Percentiles rank a stretch among this genome's conserved stretches.
phyloP scores from a whole-genome alignment of 495 filamentous ascomycete genomes.

The Penicillium turbatum region DNA sequence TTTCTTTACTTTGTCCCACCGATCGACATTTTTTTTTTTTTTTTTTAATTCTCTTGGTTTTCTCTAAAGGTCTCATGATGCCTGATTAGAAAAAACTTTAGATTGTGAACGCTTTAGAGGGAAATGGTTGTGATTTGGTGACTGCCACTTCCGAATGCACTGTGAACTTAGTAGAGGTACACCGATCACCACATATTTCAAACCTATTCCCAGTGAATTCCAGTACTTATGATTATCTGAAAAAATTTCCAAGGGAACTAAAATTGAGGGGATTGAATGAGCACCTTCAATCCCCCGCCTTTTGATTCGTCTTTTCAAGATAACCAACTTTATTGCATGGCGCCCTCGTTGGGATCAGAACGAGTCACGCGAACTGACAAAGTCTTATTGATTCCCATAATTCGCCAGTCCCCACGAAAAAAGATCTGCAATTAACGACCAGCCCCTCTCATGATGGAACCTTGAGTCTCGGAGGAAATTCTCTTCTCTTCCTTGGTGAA shows the following conservation, averaged over 20 bases:
- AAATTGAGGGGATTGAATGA: neutral
- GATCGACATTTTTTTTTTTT: neutral
- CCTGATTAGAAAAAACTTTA: neutral
- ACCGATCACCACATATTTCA: neutral
- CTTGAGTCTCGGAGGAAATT: neutral
- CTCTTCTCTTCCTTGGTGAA: neutral
- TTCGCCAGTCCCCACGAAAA: neutral
- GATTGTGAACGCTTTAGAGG: no score
- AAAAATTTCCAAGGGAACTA: neutral
- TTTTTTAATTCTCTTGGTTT: neutral
- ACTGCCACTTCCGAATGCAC: neutral
- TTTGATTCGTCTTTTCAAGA: slow-evolving; percentile 9
- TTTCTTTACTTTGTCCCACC: no score
- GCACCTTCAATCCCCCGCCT: neutral
- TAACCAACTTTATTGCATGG: slow-evolving; percentile 7
- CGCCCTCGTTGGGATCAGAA: neutral
- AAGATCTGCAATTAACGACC: neutral
- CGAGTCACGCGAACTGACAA: neutral
- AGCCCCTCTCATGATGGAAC: neutral
- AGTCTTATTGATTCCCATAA: neutral
- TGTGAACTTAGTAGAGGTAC: neutral
- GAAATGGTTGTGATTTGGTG: no score
- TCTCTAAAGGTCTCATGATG: slow-evolving; percentile 5
- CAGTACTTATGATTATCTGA: neutral
- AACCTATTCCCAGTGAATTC: neutral